A percentile compares a stretch with the other conserved stretches of the same genome.
These are phyloP conservation scores for Xerocomus potaroensis DNA, from an alignment of 768 basidiomycete genomes.

Conservation along the genomic window DNA sequence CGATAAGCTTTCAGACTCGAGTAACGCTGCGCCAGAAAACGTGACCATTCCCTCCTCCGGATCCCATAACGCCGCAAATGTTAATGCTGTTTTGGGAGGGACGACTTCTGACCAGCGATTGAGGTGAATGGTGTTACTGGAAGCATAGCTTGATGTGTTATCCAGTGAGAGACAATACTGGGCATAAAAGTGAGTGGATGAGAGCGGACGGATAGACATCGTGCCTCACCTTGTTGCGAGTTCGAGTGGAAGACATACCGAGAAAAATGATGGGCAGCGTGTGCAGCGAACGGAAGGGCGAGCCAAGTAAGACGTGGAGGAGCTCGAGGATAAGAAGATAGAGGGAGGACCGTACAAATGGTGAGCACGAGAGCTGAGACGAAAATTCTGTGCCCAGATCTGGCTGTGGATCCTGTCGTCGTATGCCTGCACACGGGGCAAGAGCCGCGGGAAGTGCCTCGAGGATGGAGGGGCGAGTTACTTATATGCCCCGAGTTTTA, in stretches of 20 bases:
- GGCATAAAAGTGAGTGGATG: not conserved
- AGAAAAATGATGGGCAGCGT: not conserved
- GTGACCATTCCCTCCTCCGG: constrained; percentile 53
- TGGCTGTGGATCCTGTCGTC: constrained; percentile 12
- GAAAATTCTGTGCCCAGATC: not conserved
- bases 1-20: constrained; percentile 28
- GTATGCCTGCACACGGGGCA: constrained; percentile 24
- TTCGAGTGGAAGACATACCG: constrained; percentile 16
- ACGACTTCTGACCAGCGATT: constrained; percentile 55
- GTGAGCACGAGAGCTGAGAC: not conserved
- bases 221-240: constrained; percentile 22
- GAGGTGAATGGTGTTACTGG: constrained; percentile 11
- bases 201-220: not conserved
- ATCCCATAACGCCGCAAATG: constrained; percentile 59
- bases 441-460: constrained; percentile 9
- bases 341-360: not conserved
- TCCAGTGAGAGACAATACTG: constrained; percentile 27
- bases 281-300: not conserved
- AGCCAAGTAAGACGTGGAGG: not conserved
- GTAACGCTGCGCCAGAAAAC: constrained; percentile 49
- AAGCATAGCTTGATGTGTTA: constrained; percentile 3
- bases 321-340: not conserved
- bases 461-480: constrained; percentile 3
- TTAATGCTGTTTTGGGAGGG: constrained; percentile 51
- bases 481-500: constrained; percentile 18